Conservation (phyloP, 441 rosid species). For the Populus hybrid region DNA sequence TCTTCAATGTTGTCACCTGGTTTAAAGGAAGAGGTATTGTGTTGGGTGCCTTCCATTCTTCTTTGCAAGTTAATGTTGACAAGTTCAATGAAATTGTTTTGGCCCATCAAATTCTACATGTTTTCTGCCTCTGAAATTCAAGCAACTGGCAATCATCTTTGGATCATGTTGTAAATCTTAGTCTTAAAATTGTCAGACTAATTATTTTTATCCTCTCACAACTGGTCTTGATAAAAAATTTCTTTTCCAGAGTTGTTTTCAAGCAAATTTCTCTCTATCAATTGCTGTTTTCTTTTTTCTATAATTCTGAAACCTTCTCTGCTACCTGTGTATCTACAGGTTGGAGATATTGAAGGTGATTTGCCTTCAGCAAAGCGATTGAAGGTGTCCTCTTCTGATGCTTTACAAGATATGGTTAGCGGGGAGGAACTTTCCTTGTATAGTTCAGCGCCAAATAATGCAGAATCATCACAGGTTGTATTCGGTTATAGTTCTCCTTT, state of each 20-base stretch:
- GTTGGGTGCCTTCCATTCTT: conserved; percentile 15
- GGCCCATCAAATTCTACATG: background rate
- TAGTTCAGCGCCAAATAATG: conserved; percentile 71
- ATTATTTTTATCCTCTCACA: conserved; percentile 8
- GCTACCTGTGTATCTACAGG: conserved; percentile 41
- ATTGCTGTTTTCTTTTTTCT: background rate
- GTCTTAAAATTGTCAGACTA: background rate
- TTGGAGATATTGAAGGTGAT: conserved; percentile 94
- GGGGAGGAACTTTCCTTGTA: conserved; percentile 94
- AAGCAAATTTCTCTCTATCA: background rate
- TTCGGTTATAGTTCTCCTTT: conserved; percentile 13
- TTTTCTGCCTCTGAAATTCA: conserved; percentile 1
- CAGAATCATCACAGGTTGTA: conserved; percentile 86
- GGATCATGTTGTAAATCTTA: background rate
- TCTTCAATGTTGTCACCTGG: conserved; percentile 58
- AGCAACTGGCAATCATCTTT: background rate
- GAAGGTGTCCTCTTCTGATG: conserved; percentile 77
- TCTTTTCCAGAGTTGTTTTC: background rate
- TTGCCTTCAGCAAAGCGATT: conserved; percentile 72
- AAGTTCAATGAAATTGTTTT: background rate
- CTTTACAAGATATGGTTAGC: conserved; percentile 82
- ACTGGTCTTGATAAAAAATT: background rate
- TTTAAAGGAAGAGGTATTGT: conserved; percentile 82
- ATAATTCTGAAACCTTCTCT: background rate
- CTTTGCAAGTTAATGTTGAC: background rate